phyloP scores from a whole-genome alignment of 768 basidiomycete genomes.

The Amanita molliuscula region DNA sequence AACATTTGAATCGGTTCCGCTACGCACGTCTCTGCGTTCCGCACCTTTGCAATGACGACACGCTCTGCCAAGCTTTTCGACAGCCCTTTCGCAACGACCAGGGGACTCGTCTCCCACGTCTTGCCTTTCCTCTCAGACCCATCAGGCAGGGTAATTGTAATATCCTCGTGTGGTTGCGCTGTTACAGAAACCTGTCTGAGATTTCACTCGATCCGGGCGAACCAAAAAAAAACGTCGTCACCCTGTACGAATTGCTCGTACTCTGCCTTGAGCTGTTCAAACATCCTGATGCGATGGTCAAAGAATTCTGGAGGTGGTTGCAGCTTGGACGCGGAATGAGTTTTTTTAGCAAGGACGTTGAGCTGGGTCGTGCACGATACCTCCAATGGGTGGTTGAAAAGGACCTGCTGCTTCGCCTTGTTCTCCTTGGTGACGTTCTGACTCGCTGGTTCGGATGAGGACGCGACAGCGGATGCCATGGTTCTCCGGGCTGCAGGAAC shows the following conservation, averaged over 20 bases:
- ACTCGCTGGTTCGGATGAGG: conserved; percentile 37
- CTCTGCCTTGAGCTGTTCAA: conserved; percentile 77
- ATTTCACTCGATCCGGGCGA: neutral
- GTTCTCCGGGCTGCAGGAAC: conserved; percentile 19
- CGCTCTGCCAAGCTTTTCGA: conserved; percentile 82
- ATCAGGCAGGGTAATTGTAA: conserved; percentile 78
- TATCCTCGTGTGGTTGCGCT: conserved; percentile 79
- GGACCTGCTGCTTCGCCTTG: conserved; percentile 30
- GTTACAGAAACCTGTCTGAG: conserved; percentile 5
- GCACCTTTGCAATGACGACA: conserved; percentile 87
- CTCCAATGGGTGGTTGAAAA: conserved; percentile 52
- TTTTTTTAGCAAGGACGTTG: neutral
- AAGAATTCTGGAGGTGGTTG: conserved; percentile 82
- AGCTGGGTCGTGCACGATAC: conserved; percentile 25
- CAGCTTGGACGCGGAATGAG: conserved; percentile 33
- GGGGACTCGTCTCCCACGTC: conserved; percentile 92
- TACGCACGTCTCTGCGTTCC: conserved; percentile 11
- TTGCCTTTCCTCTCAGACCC: conserved; percentile 75
- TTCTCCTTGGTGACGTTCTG: conserved; percentile 29
- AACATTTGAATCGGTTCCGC: neutral
- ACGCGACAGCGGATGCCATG: conserved; percentile 48
- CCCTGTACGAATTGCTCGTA: conserved; percentile 75
- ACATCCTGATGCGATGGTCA: conserved; percentile 83
- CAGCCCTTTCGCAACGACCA: conserved; percentile 83
- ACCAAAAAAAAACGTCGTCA: conserved; percentile 16